phyloP scores from a whole-genome alignment of 768 basidiomycete species.

The Mycena vulgaris region DNA sequence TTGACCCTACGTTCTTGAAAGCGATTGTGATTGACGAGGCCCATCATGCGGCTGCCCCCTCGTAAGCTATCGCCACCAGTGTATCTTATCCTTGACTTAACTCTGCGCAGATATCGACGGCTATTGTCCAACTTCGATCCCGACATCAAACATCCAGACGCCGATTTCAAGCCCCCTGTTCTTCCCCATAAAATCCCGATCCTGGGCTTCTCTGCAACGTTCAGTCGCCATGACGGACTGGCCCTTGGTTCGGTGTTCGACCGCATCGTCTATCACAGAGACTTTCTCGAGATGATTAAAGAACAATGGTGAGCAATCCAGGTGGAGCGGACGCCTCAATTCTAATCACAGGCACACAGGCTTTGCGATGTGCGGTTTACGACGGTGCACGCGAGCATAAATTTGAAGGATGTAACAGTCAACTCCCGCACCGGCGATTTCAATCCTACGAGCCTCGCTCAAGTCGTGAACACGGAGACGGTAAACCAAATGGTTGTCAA shows the following conservation, averaged over 20 bases:
- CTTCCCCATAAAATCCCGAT: conserved; percentile 77
- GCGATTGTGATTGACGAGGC: conserved; percentile 94
- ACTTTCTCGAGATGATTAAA: conserved; percentile 93
- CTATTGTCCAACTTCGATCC: conserved; percentile 89
- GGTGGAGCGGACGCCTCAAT: not conserved
- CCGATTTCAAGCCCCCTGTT: conserved; percentile 52
- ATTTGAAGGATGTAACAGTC: conserved; percentile 77
- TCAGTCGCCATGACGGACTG: conserved; percentile 91
- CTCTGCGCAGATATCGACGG: conserved; percentile 73
- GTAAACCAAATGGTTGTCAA: conserved; percentile 86
- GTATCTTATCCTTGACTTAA: conserved; percentile 7
- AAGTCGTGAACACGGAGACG: conserved; percentile 84
- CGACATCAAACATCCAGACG: conserved; percentile 71
- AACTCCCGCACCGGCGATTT: conserved; percentile 86
- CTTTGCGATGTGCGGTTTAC: conserved; percentile 91
- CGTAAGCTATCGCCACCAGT: conserved; percentile 63
- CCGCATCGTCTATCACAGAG: conserved; percentile 92
- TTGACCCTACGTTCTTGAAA: conserved; percentile 75
- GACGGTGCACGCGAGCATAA: conserved; percentile 80
- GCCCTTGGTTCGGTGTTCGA: conserved; percentile 93
- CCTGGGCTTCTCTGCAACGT: conserved; percentile 96
- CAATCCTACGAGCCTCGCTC: conserved; percentile 81
- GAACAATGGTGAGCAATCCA: conserved; percentile 79
- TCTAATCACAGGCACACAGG: conserved; percentile 58
- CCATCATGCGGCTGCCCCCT: conserved; percentile 94